These are phyloP conservation scores for Emergomyces orientalis DNA, from an alignment of 2,329 filamentous ascomycete genomes.

Conservation along the genomic window DNA sequence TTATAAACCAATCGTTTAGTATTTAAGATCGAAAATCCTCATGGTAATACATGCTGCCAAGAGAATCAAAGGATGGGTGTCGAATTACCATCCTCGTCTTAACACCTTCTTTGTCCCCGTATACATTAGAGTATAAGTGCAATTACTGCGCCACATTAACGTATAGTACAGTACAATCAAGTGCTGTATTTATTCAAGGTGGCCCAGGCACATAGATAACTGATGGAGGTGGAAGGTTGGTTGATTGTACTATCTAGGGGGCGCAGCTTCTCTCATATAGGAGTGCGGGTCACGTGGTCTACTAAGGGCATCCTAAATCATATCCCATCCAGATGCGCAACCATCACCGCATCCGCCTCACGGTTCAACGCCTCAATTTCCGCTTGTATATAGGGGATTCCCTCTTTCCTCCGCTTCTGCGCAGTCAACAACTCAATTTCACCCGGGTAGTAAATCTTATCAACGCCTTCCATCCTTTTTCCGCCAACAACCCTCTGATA, in stretches of 20 bases:
- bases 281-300: too few species aligned
- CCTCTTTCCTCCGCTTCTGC: conserved; percentile 33
- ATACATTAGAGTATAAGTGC: too few species aligned
- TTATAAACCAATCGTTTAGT: not conserved
- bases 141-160: too few species aligned
- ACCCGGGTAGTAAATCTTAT: conserved; percentile 49
- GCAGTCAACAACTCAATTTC: conserved; percentile 47
- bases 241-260: too few species aligned
- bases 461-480: conserved; percentile 46
- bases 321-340: conserved; percentile 8
- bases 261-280: too few species aligned
- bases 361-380: conserved; percentile 43
- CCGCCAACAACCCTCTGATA: conserved; percentile 46
- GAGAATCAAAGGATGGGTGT: too few species aligned
- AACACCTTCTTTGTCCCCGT: too few species aligned
- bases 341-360: conserved; percentile 41
- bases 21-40: too few species aligned
- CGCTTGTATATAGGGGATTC: conserved; percentile 42
- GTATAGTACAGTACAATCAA: not conserved
- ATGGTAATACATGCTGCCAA: too few species aligned
- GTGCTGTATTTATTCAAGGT: not conserved
- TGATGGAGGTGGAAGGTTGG: too few species aligned
- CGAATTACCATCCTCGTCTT: too few species aligned
- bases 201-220: not conserved
- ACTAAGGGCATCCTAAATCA: too few species aligned